phyloP scores from a whole-genome alignment of 2,329 filamentous ascomycete genomes.

The Pezicula carpinea region DNA sequence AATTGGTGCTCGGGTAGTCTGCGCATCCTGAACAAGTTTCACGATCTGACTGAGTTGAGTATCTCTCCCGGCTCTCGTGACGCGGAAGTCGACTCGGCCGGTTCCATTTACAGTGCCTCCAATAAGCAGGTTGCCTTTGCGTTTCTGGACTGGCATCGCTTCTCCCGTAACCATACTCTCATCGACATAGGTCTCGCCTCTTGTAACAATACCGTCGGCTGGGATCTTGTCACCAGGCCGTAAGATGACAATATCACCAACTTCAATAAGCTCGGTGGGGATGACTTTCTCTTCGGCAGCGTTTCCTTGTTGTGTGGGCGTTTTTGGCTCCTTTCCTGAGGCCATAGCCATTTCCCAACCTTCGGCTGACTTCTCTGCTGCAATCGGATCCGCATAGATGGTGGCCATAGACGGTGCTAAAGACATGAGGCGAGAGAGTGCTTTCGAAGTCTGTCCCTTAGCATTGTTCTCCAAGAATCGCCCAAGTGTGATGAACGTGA shows the following conservation, averaged over 20 bases:
- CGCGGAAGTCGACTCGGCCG: slow-evolving; percentile 85
- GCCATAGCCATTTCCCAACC: slow-evolving; percentile 54
- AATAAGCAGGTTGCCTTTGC: slow-evolving; percentile 72
- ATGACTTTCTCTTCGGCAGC: slow-evolving; percentile 80
- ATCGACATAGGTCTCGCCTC: slow-evolving; percentile 89
- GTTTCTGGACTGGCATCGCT: slow-evolving; percentile 90
- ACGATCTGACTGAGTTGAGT: slow-evolving; percentile 98
- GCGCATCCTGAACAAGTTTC: slow-evolving; percentile 94
- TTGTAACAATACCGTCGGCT: slow-evolving; percentile 81
- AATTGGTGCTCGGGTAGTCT: slow-evolving; percentile 90
- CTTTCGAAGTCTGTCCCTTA: slow-evolving; percentile 94
- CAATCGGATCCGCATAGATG: slow-evolving; percentile 92
- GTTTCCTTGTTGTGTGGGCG: slow-evolving; percentile 43
- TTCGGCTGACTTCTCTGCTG: slow-evolving; percentile 85
- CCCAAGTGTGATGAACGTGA: slow-evolving; percentile 89
- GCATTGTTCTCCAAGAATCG: slow-evolving; percentile 90
- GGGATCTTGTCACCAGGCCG: slow-evolving; percentile 96
- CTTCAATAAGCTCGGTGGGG: slow-evolving; percentile 88
- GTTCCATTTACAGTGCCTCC: slow-evolving; percentile 95
- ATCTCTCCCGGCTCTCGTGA: slow-evolving; percentile 87
- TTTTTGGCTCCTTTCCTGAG: slow-evolving; percentile 40
- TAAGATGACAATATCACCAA: slow-evolving; percentile 88
- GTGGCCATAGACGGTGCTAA: slow-evolving; percentile 94
- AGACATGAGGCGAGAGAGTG: slow-evolving; percentile 90
- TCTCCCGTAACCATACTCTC: slow-evolving; percentile 99